Evolutionary conservation across 1,139 yeast genomes (phyloP).

Genomic region (Yamadazyma trypodendri): DNA sequence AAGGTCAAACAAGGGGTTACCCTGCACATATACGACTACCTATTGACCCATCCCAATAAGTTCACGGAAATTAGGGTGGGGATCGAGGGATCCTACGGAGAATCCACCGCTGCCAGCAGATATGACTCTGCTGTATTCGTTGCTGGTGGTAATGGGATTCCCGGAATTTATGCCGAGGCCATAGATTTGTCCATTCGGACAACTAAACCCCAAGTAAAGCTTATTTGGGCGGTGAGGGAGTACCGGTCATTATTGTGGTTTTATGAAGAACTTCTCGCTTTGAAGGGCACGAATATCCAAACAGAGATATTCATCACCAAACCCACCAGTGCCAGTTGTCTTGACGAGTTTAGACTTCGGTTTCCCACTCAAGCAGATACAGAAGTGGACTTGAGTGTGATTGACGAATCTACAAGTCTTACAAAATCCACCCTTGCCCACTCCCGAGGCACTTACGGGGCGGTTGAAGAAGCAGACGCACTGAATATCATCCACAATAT

Average conservation of each 20-base stretch:
- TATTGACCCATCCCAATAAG: slow-evolving; percentile 23
- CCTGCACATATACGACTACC: slow-evolving; percentile 29
- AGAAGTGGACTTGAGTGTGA: not conserved
- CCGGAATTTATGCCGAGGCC: slow-evolving; percentile 45
- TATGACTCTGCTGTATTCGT: slow-evolving; percentile 37
- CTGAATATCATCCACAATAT: slow-evolving; percentile 13
- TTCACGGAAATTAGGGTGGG: slow-evolving; percentile 31
- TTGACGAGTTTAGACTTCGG: slow-evolving; percentile 21
- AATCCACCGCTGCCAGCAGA: slow-evolving; percentile 30
- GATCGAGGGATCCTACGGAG: slow-evolving; percentile 51
- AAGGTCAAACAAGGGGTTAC: slow-evolving; percentile 43
- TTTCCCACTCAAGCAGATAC: slow-evolving; percentile 9
- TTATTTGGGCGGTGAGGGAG: slow-evolving; percentile 55
- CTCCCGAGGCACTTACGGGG: slow-evolving; percentile 3
- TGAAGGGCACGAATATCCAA: slow-evolving; percentile 31
- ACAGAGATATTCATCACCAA: slow-evolving; percentile 45
- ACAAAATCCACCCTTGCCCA: not conserved
- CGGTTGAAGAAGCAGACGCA: slow-evolving; percentile 5
- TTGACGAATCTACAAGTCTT: slow-evolving; percentile 8
- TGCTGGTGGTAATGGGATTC: slow-evolving; percentile 52
- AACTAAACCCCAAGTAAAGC: slow-evolving; percentile 27
- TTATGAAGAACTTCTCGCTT: slow-evolving; percentile 41
- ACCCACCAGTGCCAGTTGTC: slow-evolving; percentile 21
- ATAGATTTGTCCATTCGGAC: slow-evolving; percentile 21
- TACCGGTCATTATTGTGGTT: slow-evolving; percentile 49